Base-by-base conservation (phyloP, 306 rosid species). In the Begonia fuchsioides region DNA sequence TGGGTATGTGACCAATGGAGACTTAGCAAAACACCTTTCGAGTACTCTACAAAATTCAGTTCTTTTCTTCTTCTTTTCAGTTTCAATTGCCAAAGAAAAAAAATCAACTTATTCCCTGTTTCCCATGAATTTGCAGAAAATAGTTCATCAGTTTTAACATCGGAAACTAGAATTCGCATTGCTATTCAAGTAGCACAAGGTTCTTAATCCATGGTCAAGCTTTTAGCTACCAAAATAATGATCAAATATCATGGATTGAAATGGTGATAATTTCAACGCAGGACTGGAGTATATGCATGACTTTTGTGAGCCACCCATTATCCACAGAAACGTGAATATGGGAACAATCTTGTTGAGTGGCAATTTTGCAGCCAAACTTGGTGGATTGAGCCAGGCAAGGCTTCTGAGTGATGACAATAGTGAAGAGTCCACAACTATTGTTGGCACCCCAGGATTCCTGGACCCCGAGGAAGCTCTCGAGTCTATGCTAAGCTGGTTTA, bases 1-100 rank as follows among this genome's bases (percentile, higher is more conserved):
- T 59, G 77, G 67, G 48, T 67, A 59, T 32, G 61, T 61, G 73
- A 49, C 17, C 3, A 56, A 51, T 20, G 77, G 73, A 47, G 54
- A 58, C 43, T 60, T 72, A 12, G 73, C 54, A 8, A 46, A 55
- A 2, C 8, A 50, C 0, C 26, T 72, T 10, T 51, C 65, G 55
- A 67, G 77, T 72, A 10, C 35, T 4, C 7, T 26, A 4, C 35
- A 26, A 8, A 26, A 26, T 3, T 26, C 35, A 26, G 35, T 26
- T 26, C 35, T 26, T 26, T 26, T 26, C 35, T 26, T 26, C 7
- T 5, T 26, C 35, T 8, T 26, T 26, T 3, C 35, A 4, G 7
- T 26, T 2, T 26, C 35, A 26, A 26, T 26, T 26, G 35, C 35
- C 35, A 26, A 26, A 26, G 7, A 26, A 26, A n/a, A n/a, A 26